Conservation (phyloP, 306 rosid species). For the Trifolium pratense region DNA sequence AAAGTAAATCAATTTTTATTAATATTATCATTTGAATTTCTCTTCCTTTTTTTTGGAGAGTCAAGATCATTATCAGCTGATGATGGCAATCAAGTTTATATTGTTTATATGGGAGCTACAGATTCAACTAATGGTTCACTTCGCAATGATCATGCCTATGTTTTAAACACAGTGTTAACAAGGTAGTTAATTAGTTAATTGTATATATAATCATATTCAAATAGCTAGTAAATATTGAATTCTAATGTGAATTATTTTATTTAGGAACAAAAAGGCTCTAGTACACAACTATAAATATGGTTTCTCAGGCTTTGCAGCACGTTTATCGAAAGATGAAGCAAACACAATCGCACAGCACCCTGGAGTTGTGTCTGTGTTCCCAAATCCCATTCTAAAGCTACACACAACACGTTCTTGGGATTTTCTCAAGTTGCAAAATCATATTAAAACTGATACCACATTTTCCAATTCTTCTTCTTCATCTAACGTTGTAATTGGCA, state of each 20-base stretch:
- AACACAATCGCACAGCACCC: slow-evolving; percentile 50
- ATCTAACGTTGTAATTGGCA: slow-evolving; percentile 62
- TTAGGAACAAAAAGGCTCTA: slow-evolving; percentile 59
- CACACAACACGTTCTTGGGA: slow-evolving; percentile 94
- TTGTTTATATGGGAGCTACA: slow-evolving; percentile 92
- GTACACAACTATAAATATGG: slow-evolving; percentile 76
- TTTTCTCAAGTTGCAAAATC: slow-evolving; percentile 61
- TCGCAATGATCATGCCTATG: slow-evolving; percentile 56
- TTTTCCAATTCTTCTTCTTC: slow-evolving; percentile 39
- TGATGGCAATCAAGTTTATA: slow-evolving; percentile 53
- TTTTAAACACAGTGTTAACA: slow-evolving; percentile 57
- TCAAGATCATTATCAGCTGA: slow-evolving; percentile 10
- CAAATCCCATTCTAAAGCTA: slow-evolving; percentile 65
- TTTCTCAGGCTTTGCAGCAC: slow-evolving; percentile 87
- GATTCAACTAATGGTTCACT: slow-evolving; percentile 52
- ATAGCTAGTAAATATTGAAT: background rate
- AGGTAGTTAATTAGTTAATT: slow-evolving; percentile 36
- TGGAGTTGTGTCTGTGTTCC: slow-evolving; percentile 85
- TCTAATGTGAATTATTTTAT: background rate
- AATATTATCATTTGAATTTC: background rate
- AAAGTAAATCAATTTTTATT: slow-evolving; percentile 8
- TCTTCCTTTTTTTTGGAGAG: slow-evolving; percentile 38
- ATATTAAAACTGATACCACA: slow-evolving; percentile 48
- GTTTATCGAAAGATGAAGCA: slow-evolving; percentile 68
- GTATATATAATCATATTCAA: background rate